These are phyloP conservation scores for Wickerhamiella brachini DNA, from an alignment of 805 yeast genomes.

Conservation along the genomic window DNA sequence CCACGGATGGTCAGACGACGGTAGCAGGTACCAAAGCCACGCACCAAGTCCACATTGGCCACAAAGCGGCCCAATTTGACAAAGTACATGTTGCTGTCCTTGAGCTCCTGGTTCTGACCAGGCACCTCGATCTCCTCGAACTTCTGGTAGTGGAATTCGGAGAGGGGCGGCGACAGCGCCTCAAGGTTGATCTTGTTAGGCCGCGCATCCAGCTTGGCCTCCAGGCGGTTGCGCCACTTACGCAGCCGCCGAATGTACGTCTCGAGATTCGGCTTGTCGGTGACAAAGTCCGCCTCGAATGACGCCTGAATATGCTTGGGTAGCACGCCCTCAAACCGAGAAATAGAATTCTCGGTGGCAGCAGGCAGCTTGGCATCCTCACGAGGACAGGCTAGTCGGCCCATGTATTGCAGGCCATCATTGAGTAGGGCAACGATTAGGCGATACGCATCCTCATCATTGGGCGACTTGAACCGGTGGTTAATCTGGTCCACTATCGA, in stretches of 20 bases:
- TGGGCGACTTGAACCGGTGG: conserved; percentile 82
- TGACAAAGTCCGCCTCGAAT: conserved; percentile 82
- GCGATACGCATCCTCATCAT: conserved; percentile 93
- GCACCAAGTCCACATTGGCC: conserved; percentile 73
- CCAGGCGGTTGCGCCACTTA: conserved; percentile 85
- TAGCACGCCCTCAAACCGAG: conserved; percentile 77
- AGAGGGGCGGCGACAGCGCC: conserved; percentile 82
- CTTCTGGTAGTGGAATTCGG: conserved; percentile 96
- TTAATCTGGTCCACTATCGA: conserved; percentile 91
- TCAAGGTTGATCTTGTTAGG: conserved; percentile 71
- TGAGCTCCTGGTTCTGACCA: conserved; percentile 83
- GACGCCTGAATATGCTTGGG: conserved; percentile 82
- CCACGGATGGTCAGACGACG: conserved; percentile 83
- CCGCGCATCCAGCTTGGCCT: conserved; percentile 79
- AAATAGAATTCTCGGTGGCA: conserved; percentile 77
- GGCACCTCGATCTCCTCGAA: conserved; percentile 97
- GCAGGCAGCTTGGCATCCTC: conserved; percentile 83
- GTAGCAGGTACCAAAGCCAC: conserved; percentile 84
- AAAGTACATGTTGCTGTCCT: conserved; percentile 81
- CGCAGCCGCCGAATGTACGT: conserved; percentile 71
- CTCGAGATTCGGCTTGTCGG: conserved; percentile 77
- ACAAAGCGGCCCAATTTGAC: conserved; percentile 85
- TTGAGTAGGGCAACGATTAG: conserved; percentile 81
- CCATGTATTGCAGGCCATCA: conserved; percentile 85
- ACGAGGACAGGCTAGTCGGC: conserved; percentile 72